phyloP scores from a whole-genome alignment of 768 basidiomycete genomes.

The Suillus fuscotomentosus region DNA sequence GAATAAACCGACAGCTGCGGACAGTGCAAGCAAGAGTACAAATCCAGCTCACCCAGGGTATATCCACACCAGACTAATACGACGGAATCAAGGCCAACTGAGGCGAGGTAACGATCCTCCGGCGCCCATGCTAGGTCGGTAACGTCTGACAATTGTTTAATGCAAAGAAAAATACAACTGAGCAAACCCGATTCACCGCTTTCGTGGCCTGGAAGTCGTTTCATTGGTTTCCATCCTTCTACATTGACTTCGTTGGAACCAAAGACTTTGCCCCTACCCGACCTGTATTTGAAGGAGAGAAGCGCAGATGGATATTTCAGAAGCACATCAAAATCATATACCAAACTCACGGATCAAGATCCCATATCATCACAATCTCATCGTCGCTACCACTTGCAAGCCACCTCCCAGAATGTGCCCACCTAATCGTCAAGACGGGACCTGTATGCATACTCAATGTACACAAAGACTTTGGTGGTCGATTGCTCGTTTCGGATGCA shows the following conservation, averaged over 20 bases:
- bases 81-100: conserved; percentile 88
- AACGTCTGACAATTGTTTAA: conserved; percentile 60
- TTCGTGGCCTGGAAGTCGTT: conserved; percentile 89
- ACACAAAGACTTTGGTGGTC: conserved; percentile 83
- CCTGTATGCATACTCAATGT: conserved; percentile 94
- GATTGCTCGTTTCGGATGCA: conserved; percentile 61
- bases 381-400: conserved; percentile 97
- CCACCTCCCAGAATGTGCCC: conserved; percentile 93
- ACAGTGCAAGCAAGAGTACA: background rate
- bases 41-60: conserved; percentile 66
- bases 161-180: conserved; percentile 1
- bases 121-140: conserved; percentile 95
- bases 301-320: conserved; percentile 6
- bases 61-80: conserved; percentile 94
- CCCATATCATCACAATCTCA: conserved; percentile 95
- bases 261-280: conserved; percentile 84
- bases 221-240: conserved; percentile 95
- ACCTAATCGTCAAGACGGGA: conserved; percentile 86
- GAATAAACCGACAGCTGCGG: background rate
- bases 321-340: conserved; percentile 1
- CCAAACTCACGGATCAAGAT: conserved; percentile 81
- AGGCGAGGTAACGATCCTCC: conserved; percentile 88
- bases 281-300: conserved; percentile 40
- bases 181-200: conserved; percentile 59
- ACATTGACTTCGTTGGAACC: conserved; percentile 95